These are phyloP conservation scores for Venturia oleaginea DNA, from an alignment of 2,329 filamentous ascomycete species.

Conservation along the genomic window DNA sequence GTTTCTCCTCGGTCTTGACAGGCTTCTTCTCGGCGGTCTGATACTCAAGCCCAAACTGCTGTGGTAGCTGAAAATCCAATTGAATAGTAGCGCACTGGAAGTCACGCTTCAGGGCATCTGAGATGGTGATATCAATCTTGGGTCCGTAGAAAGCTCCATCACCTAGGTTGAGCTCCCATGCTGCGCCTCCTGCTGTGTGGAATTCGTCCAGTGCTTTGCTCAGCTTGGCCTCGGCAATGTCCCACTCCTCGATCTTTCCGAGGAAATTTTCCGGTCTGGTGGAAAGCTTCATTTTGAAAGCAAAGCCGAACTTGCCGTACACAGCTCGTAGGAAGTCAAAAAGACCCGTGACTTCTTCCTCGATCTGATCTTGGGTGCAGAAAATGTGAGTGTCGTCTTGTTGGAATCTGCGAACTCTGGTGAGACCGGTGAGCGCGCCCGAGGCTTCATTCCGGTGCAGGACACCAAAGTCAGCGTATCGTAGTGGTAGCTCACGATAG, in stretches of 20 bases:
- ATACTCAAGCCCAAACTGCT: constrained; percentile 82
- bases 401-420: constrained; percentile 85
- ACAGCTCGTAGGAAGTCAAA: constrained; percentile 81
- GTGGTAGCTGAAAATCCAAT: constrained; percentile 77
- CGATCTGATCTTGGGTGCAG: constrained; percentile 70
- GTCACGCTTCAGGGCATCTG: constrained; percentile 74
- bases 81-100: constrained; percentile 92
- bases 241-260: constrained; percentile 78
- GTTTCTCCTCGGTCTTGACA: constrained; percentile 25
- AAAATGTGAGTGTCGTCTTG: constrained; percentile 97
- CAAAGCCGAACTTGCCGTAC: constrained; percentile 76
- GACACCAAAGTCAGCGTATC: constrained; percentile 92
- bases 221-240: constrained; percentile 75
- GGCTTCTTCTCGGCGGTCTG: constrained; percentile 56
- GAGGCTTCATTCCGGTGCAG: constrained; percentile 93
- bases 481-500: constrained; percentile 82
- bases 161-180: constrained; percentile 87
- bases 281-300: constrained; percentile 90
- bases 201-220: constrained; percentile 74
- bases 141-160: constrained; percentile 98
- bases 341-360: constrained; percentile 65
- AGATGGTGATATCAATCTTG: constrained; percentile 96
- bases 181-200: constrained; percentile 48
- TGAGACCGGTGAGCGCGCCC: constrained; percentile 81
- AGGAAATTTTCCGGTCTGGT: constrained; percentile 85